Conservation (phyloP, 2,329 filamentous ascomycete genomes). For the Zymoseptoria tritici region DNA sequence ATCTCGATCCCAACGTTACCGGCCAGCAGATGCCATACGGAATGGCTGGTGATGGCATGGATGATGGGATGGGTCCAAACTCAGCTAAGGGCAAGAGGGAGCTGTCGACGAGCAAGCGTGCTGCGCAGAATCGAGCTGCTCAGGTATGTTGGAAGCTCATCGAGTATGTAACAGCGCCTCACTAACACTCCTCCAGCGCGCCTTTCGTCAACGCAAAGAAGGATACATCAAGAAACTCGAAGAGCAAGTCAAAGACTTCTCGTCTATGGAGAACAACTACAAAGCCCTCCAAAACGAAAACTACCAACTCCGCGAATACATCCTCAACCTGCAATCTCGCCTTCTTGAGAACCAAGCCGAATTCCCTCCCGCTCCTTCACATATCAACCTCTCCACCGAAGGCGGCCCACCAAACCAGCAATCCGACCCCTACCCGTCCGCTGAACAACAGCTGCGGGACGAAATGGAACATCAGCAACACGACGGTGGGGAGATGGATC, state of each 20-base stretch:
- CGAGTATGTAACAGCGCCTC: not conserved
- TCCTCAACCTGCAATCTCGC: conserved; percentile 80
- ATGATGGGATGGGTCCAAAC: conserved; percentile 36
- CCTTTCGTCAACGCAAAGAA: conserved; percentile 95
- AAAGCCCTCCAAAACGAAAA: conserved; percentile 84
- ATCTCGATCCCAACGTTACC: conserved; percentile 53
- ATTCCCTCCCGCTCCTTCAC: conserved; percentile 73
- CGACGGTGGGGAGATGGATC: not conserved
- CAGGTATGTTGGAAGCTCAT: conserved; percentile 58
- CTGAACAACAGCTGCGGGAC: conserved; percentile 18
- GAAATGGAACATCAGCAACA: conserved; percentile 15
- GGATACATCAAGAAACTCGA: conserved; percentile 97
- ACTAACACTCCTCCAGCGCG: conserved; percentile 53
- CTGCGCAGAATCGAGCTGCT: conserved; percentile 91
- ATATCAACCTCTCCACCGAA: conserved; percentile 54
- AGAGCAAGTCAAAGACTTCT: conserved; percentile 78
- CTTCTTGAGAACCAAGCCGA: conserved; percentile 78
- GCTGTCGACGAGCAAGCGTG: conserved; percentile 89
- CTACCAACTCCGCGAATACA: conserved; percentile 83
- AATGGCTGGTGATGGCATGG: conserved; percentile 43
- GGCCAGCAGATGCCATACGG: conserved; percentile 39
- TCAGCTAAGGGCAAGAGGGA: conserved; percentile 79
- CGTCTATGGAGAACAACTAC: conserved; percentile 65
- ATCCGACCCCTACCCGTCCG: conserved; percentile 13
- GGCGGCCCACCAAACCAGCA: conserved; percentile 5